Percentiles rank a stretch among this genome's conserved stretches.
Conservation (phyloP, 163 green algal genomes). For the Coccomyxa subellipsoidea region DNA sequence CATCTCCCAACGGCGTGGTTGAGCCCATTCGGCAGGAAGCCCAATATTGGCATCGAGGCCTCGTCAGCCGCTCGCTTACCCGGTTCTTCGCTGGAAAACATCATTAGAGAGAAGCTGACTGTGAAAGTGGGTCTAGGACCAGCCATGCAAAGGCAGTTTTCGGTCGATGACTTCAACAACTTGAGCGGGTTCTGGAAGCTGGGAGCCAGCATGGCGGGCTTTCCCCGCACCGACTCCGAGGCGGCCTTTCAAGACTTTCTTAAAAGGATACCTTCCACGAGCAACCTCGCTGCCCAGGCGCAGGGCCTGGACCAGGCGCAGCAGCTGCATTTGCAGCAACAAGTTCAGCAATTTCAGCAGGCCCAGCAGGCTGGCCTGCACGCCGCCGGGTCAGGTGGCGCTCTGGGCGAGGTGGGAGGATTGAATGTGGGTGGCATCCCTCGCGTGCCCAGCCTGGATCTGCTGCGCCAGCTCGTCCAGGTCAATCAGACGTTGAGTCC, state of each 20-base stretch:
- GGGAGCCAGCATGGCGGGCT: conserved; percentile 17
- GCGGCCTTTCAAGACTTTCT: conserved; percentile 45
- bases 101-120: conserved; percentile 18
- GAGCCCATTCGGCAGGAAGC: too few relatives aligned
- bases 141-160: neutral
- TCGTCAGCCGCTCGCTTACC: too few relatives aligned
- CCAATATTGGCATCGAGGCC: too few relatives aligned
- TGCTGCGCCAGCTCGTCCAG: conserved; percentile 53
- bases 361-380: neutral
- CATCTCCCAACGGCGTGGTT: too few relatives aligned
- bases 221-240: conserved; percentile 21
- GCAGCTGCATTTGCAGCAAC: conserved; percentile 30
- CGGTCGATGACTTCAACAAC: conserved; percentile 14
- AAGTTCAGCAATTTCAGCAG: conserved; percentile 21
- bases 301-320: conserved; percentile 8
- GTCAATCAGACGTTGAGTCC: conserved; percentile 14
- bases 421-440: conserved; percentile 43
- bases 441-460: conserved; percentile 57
- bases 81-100: too few relatives aligned
- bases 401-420: conserved; percentile 9
- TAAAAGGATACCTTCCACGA: conserved; percentile 48
- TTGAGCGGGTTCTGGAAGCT: conserved; percentile 10
- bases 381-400: neutral
- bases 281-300: conserved; percentile 25
- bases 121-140: conserved; percentile 12